Evolutionary conservation across 495 filamentous ascomycete genomes (phyloP).

Genomic region (Penicillium samsonianum): DNA sequence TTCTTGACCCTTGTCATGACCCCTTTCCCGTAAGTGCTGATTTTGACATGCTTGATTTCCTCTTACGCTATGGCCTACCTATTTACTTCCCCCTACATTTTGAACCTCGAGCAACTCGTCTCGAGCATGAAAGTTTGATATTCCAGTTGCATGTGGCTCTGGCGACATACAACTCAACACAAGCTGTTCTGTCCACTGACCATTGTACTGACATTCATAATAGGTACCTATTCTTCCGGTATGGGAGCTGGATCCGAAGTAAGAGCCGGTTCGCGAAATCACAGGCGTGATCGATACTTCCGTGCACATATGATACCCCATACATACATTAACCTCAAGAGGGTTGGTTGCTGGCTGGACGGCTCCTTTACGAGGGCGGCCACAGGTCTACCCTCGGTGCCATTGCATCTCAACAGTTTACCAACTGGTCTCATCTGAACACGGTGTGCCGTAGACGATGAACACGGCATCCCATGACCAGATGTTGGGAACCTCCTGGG

Average conservation of each 20-base stretch:
- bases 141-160: slow-evolving; percentile 10
- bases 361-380: slow-evolving; percentile 5
- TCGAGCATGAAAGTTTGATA: slow-evolving; percentile 7
- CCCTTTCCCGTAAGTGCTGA: slow-evolving; percentile 62
- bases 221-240: slow-evolving; percentile 65
- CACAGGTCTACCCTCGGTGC: slow-evolving; percentile 12
- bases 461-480: slow-evolving; percentile 9
- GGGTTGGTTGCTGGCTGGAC: background rate
- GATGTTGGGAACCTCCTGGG: background rate
- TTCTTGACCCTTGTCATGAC: slow-evolving; percentile 69
- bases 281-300: slow-evolving; percentile 23
- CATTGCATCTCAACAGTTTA: slow-evolving; percentile 15
- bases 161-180: background rate
- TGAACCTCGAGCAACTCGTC: slow-evolving; percentile 1
- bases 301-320: slow-evolving; percentile 6
- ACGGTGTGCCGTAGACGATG: background rate
- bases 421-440: slow-evolving; percentile 5
- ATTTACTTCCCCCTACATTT: slow-evolving; percentile 22
- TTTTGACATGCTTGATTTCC: background rate
- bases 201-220: slow-evolving; percentile 5
- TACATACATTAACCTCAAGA: slow-evolving; percentile 7
- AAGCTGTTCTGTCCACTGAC: background rate
- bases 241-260: slow-evolving; percentile 55
- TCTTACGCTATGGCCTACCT: slow-evolving; percentile 18
- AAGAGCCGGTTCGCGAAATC: slow-evolving; percentile 54